These are phyloP conservation scores for Diplodia corticola DNA, from an alignment of 2,329 filamentous ascomycete species.

Conservation along the genomic window DNA sequence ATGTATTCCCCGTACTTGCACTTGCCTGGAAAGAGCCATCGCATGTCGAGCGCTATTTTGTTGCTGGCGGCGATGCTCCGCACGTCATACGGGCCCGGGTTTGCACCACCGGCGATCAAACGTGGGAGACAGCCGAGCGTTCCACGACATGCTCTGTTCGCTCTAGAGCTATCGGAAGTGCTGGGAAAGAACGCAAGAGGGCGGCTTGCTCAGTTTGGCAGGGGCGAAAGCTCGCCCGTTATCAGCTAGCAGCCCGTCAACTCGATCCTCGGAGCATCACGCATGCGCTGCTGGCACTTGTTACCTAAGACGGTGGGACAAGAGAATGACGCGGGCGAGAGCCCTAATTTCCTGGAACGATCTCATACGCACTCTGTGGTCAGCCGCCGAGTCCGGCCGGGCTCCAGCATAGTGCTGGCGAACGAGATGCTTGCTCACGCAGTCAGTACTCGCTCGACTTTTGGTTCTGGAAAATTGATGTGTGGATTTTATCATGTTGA, in stretches of 20 bases:
- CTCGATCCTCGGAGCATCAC: not conserved
- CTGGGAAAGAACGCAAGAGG: not conserved
- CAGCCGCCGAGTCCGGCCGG: slow-evolving; percentile 1
- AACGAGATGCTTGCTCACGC: not conserved
- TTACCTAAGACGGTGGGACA: not conserved
- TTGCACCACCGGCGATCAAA: not conserved
- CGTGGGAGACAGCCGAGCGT: not conserved
- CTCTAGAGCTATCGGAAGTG: not conserved
- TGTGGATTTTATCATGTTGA: not conserved
- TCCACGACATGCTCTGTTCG: not conserved
- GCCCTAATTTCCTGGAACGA: not conserved
- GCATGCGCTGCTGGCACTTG: not conserved
- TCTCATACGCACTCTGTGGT: not conserved
- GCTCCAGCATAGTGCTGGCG: not conserved
- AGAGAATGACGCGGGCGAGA: not conserved
- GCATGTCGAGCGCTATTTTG: not conserved
- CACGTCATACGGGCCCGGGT: not conserved
- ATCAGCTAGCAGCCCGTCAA: not conserved
- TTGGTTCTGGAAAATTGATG: not conserved
- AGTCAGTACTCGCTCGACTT: not conserved
- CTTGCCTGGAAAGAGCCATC: not conserved
- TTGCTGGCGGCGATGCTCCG: not conserved
- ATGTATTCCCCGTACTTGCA: not conserved
- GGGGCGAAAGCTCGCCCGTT: not conserved
- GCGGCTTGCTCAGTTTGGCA: not conserved